Base-by-base conservation (phyloP, 2,329 filamentous ascomycete species). In the Mollisiaceae sp. region DNA sequence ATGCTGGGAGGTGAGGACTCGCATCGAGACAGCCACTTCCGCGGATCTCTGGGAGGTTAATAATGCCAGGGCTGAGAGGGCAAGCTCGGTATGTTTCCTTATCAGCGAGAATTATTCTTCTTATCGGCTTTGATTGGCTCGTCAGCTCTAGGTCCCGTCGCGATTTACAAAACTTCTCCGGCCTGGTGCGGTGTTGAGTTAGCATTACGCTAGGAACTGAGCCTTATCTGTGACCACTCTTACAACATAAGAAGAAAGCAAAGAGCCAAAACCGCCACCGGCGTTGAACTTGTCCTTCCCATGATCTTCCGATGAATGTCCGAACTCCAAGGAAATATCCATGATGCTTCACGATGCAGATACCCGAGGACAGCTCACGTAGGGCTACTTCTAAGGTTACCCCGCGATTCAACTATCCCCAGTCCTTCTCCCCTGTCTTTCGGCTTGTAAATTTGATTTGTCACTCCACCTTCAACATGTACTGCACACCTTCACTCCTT, bases 1-100 rank as follows among this genome's bases (percentile, higher is more conserved):
- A 68, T 62, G 58, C 58, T 63, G 39, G 62, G 24, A 55, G 20
- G 47, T 60, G 60, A 56, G 18, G 11, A 14, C 14, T 35, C 59
- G 12, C 50, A 43, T 63, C 20, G 60, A 50, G 24, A 38, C 56
- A 67, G 62, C 62, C 63, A 69, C 63, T 67, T 67, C 67, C 66
- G 65, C 67, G 66, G 65, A 65, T 59, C 56, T 57, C 32, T 32
- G 39, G n/a, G 38, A 58, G 27, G 50, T 32, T 35, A 18, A 35
- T 32, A 27, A 11, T 18, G 18, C 15, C 22, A 18, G 45, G 20
- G n/a, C 45, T 50, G 45, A 22, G 8, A 50, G 45, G 2, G 4
- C 2, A 43, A 8, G 14, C 41, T 45, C 8, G 56, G 58, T 36
- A 47, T 22, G 38, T 55, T 64, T 58, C 57, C 65, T 67, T 67